Evolutionary conservation across 176 grass and related monocot species (phyloP), one percentile per base, ranked within the genome.

Genomic region (Cenchrus purpureus): DNA sequence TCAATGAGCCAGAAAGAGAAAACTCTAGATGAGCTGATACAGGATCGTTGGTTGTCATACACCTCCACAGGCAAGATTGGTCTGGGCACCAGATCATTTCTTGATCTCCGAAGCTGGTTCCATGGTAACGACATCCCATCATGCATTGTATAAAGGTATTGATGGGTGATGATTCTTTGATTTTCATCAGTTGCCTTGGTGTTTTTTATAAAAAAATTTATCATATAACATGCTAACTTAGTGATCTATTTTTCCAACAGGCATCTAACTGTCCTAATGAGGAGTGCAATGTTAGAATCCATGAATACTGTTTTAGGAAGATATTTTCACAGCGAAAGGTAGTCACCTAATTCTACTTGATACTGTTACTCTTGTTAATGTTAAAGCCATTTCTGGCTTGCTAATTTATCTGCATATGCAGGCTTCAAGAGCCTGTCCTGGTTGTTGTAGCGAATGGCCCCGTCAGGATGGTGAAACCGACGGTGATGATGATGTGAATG

Each of bases 81-180:
- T 87, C 84, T 98, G 54, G 97, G 93, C 55, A 87, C 89, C 73
- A 86, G 88, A 85, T 95, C 91, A 73, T 98, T 98, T 84, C 89
- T 98, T 92, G 97, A 98, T 83, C 91, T 98, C n/a, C 73, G 93
- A 65, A 90, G 97, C 54, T 98, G 97, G 97, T 95, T 95, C 55
- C 83, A 84, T 89, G 42, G 97, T 86, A 95, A 98, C 62, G 89
- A 32, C 31, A 32, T 32, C 31, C 31, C 31, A 32, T 32, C 31
- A 32, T 32, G 31, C 31, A 32, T 32, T 90, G 93, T 69, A 92
- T 98, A 69, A 98, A 94, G 93, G 97, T 88, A 87, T 12, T 28
- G 2, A 65, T 12, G 9, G 4, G 37, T 40, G 37, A 40, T 40
- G 37, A 3, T 40, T 40, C 37, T 40, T 40, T 40, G 37, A 53